Evolutionary conservation across 1,139 yeast species (phyloP).

Genomic region (Debaryomycetaceae sp.): DNA sequence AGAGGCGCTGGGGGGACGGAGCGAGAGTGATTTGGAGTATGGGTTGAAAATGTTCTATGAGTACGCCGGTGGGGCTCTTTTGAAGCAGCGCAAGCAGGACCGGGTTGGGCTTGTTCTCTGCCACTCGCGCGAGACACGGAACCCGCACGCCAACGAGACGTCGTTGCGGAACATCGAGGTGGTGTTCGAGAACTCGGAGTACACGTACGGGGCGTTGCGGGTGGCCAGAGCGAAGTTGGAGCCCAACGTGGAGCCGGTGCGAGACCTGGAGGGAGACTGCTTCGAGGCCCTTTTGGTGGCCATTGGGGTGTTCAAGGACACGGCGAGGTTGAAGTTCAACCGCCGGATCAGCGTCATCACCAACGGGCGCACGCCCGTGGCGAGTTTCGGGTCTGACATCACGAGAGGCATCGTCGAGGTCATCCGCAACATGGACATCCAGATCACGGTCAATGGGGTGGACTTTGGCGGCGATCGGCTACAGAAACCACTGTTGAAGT

Average conservation of each 20-base stretch:
- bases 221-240: slow-evolving; percentile 8
- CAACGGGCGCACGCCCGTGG: slow-evolving; percentile 21
- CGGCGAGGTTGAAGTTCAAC: slow-evolving; percentile 25
- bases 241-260: slow-evolving; percentile 5
- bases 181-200: slow-evolving; percentile 19
- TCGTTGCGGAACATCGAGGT: slow-evolving; percentile 25
- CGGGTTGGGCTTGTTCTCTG: slow-evolving; percentile 44
- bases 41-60: slow-evolving; percentile 42
- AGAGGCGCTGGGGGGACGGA: slow-evolving; percentile 14
- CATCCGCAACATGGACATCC: slow-evolving; percentile 18
- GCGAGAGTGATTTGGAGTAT: slow-evolving; percentile 29
- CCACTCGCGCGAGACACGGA: slow-evolving; percentile 27
- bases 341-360: slow-evolving; percentile 48
- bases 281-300: slow-evolving; percentile 28
- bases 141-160: slow-evolving; percentile 17
- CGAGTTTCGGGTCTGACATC: slow-evolving; percentile 11
- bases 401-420: slow-evolving; percentile 15
- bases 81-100: slow-evolving; percentile 57
- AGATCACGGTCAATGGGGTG: slow-evolving; percentile 28
- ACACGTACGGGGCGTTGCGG: slow-evolving; percentile 20
- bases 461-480: slow-evolving; percentile 18
- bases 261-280: slow-evolving; percentile 19
- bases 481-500: slow-evolving; percentile 5
- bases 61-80: slow-evolving; percentile 38
- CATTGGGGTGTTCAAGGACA: slow-evolving; percentile 26